These are phyloP conservation scores for Gleditsia sinensis DNA, from an alignment of 306 rosid genomes.

Conservation along the genomic window DNA sequence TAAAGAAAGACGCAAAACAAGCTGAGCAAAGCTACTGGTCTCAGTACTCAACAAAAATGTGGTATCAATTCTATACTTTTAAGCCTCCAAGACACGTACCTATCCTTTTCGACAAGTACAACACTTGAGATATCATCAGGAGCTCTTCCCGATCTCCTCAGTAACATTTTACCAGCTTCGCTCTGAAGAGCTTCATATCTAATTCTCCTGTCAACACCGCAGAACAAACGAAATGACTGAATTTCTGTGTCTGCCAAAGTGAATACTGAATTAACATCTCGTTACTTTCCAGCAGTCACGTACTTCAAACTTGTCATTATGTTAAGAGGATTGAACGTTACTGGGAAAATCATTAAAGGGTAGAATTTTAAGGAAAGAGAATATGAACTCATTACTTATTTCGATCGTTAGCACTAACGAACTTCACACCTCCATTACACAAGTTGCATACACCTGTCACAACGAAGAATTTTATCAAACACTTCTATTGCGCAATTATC, in stretches of 20 bases:
- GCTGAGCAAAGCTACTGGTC: neutral
- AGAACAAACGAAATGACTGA: slow-evolving; percentile 5
- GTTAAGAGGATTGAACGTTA: neutral
- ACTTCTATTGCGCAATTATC: neutral
- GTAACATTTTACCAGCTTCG: slow-evolving; percentile 81
- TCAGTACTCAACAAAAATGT: too few species aligned
- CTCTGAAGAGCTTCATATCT: slow-evolving; percentile 93
- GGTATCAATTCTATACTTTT: neutral
- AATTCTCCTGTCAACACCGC: slow-evolving; percentile 55
- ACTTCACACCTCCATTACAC: slow-evolving; percentile 92
- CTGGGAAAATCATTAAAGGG: neutral
- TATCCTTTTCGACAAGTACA: slow-evolving; percentile 78
- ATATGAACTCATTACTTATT: slow-evolving; percentile 49
- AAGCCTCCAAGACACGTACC: slow-evolving; percentile 44
- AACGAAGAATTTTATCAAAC: slow-evolving; percentile 1
- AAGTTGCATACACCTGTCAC: slow-evolving; percentile 82
- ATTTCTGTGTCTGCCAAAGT: neutral
- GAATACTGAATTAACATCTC: neutral
- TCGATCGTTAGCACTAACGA: slow-evolving; percentile 79
- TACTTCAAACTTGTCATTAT: neutral
- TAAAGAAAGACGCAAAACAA: slow-evolving; percentile 2
- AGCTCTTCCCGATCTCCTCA: slow-evolving; percentile 89
- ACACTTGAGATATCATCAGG: slow-evolving; percentile 98
- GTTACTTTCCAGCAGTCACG: neutral
- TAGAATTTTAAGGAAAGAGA: neutral